Evolutionary conservation across 2,329 filamentous ascomycete species (phyloP), one percentile per base, ranked within the genome.

Genomic region (Lanzia echinophila): DNA sequence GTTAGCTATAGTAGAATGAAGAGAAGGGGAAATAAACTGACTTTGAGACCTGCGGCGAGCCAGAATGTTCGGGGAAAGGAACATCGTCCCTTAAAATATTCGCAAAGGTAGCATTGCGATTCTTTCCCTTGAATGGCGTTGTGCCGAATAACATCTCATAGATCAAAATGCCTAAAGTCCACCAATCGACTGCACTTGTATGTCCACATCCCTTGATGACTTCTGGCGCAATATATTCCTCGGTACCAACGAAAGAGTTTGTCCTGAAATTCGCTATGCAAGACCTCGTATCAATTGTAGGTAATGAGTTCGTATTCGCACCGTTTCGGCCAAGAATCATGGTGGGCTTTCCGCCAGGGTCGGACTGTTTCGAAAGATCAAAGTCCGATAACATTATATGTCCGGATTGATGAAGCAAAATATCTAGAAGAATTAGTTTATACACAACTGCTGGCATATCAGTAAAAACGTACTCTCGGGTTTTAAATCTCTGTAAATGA

Each of bases 381-480:
- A 99, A 99, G 74, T 99, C 94, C 57, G 94, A 97, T 69, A 99
- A 81, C 94, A 99, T 99, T 65, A 99, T 99, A 71, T 99, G 94
- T 15, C 94, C 94, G n/a, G 94, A 97, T 71, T 99, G 94, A 70
- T 99, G 94, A 20, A 99, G 83, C 13, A 99, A 79, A 61, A 99
- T 99, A 65, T 99, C 91, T 96, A 62, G 6, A 36, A 5, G 22
- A 22, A 62, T 78, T 66, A 79, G 75, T 64, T 56, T 39, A 39
- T 38, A 59, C 47, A 64, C 58, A 57, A 39, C 20, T 11, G 6
- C 38, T 10, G 45, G 55, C 58, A 24, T 31, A 4, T n/a, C 39
- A 13, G 24, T 28, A 22, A n/a, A 31, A 56, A 79, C 88, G 64
- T 78, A 96, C 91, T 88, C 74, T 99, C 94, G 61, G 94, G 94